These are phyloP conservation scores for Hypoxylon subgilvum DNA, from an alignment of 495 filamentous ascomycete genomes.

Conservation along the genomic window DNA sequence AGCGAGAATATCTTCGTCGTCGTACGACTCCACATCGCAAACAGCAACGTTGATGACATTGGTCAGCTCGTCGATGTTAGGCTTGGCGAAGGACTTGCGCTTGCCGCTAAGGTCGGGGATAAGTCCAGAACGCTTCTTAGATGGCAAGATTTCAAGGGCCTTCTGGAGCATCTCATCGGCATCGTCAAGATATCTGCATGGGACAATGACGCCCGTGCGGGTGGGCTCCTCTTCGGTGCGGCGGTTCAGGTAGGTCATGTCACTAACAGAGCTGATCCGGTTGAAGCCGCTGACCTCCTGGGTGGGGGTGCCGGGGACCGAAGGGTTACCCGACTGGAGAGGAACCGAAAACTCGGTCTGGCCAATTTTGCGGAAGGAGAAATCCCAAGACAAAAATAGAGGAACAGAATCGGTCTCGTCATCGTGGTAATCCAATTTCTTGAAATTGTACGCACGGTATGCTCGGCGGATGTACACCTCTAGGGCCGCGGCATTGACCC, in stretches of 20 bases:
- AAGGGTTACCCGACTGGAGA: slow-evolving; percentile 73
- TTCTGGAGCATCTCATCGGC: slow-evolving; percentile 81
- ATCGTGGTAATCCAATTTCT: slow-evolving; percentile 84
- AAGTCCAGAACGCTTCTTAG: slow-evolving; percentile 51
- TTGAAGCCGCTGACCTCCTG: slow-evolving; percentile 68
- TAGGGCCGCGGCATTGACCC: slow-evolving; percentile 91
- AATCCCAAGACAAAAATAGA: slow-evolving; percentile 91
- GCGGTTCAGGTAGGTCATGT: slow-evolving; percentile 84
- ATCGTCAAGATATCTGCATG: slow-evolving; percentile 91
- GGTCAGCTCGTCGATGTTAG: slow-evolving; percentile 75
- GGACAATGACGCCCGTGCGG: slow-evolving; percentile 93
- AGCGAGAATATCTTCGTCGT: slow-evolving; percentile 78
- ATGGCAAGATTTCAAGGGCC: slow-evolving; percentile 83
- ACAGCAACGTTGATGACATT: slow-evolving; percentile 92
- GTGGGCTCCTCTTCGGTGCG: slow-evolving; percentile 72
- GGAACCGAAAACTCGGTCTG: slow-evolving; percentile 85
- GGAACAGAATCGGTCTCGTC: slow-evolving; percentile 73
- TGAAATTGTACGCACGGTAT: slow-evolving; percentile 91
- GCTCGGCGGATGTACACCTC: slow-evolving; percentile 97
- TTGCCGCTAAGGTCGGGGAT: slow-evolving; percentile 76
- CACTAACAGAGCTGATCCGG: slow-evolving; percentile 90
- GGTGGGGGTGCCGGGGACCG: slow-evolving; percentile 83
- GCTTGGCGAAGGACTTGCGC: slow-evolving; percentile 64
- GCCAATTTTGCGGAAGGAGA: slow-evolving; percentile 87
- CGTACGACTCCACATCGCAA: slow-evolving; percentile 83